A percentile compares a stretch with the other conserved stretches of the same genome.
Conservation (phyloP, 495 filamentous ascomycete genomes). For the Friedmanniomyces simplex region DNA sequence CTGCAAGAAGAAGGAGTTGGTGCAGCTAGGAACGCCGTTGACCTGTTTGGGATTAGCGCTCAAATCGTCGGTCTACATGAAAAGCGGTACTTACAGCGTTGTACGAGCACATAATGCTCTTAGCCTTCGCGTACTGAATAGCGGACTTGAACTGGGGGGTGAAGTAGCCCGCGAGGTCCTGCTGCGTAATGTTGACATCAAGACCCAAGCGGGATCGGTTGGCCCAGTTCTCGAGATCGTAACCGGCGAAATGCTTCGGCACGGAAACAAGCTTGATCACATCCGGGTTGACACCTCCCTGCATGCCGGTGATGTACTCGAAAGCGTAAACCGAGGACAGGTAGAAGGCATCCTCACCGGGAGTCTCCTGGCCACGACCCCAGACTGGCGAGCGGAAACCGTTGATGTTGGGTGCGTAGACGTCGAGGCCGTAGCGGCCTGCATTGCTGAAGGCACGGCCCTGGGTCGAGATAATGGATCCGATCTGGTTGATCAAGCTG, state of each 20-base stretch:
- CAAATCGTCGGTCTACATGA: neutral
- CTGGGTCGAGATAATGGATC: conserved; percentile 49
- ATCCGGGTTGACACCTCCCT: conserved; percentile 11
- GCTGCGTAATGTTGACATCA: conserved; percentile 17
- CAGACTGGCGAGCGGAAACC: conserved; percentile 51
- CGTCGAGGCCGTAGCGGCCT: conserved; percentile 49
- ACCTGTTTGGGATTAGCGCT: neutral
- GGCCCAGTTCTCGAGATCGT: conserved; percentile 51
- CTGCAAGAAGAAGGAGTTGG: conserved; percentile 22
- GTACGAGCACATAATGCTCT: conserved; percentile 19
- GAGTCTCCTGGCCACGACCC: conserved; percentile 53
- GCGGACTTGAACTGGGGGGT: conserved; percentile 16
- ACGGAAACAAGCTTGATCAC: conserved; percentile 7
- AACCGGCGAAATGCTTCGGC: conserved; percentile 29
- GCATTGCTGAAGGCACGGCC: conserved; percentile 58
- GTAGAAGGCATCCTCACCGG: conserved; percentile 51
- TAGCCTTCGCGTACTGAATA: conserved; percentile 12
- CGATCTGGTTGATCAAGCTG: conserved; percentile 47
- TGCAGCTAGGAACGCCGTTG: conserved; percentile 17
- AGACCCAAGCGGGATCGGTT: conserved; percentile 12
- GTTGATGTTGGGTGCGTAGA: conserved; percentile 48
- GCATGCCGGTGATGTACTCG: conserved; percentile 15
- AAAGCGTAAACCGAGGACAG: conserved; percentile 50
- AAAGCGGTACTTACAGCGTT: conserved; percentile 1
- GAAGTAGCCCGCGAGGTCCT: conserved; percentile 19